These are phyloP conservation scores for Byssoonygena ceratinophila DNA, from an alignment of 2,329 filamentous ascomycete genomes.

Conservation along the genomic window DNA sequence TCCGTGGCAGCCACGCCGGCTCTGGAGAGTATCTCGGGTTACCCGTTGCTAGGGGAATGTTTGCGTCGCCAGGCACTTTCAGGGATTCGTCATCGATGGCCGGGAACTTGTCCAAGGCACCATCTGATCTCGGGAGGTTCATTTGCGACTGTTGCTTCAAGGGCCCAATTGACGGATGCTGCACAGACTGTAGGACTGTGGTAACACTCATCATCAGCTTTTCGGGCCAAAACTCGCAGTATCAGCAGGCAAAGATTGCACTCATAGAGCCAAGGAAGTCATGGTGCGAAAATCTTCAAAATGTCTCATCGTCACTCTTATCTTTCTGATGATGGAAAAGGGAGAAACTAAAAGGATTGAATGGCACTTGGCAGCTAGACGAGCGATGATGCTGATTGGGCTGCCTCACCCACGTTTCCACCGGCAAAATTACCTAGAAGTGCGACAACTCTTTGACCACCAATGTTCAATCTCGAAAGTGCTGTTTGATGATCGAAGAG, in stretches of 20 bases:
- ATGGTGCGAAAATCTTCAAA: conserved; percentile 4
- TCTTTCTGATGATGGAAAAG: background rate
- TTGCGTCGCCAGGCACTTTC: conserved; percentile 22
- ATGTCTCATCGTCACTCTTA: background rate
- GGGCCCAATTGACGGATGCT: conserved; percentile 32
- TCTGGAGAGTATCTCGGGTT: conserved; percentile 27
- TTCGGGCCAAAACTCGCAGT: no score
- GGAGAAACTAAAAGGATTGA: background rate
- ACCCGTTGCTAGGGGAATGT: conserved; percentile 20
- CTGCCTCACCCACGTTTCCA: conserved; percentile 3
- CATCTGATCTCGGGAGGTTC: conserved; percentile 20
- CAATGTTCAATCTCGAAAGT: no score
- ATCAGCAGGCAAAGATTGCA: background rate
- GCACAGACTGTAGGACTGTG: conserved; percentile 31
- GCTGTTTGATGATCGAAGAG: no score
- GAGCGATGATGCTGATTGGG: background rate
- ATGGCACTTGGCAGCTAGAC: background rate
- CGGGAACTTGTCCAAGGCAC: conserved; percentile 36
- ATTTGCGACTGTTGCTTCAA: conserved; percentile 26
- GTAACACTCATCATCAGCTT: conserved; percentile 30
- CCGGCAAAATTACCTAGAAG: no score
- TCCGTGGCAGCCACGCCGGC: conserved; percentile 54
- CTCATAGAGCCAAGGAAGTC: background rate
- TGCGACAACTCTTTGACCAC: no score
- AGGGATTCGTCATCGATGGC: conserved; percentile 32